phyloP scores from a whole-genome alignment of 768 basidiomycete genomes.

The Tylopilus plumbeoviolaceoides region DNA sequence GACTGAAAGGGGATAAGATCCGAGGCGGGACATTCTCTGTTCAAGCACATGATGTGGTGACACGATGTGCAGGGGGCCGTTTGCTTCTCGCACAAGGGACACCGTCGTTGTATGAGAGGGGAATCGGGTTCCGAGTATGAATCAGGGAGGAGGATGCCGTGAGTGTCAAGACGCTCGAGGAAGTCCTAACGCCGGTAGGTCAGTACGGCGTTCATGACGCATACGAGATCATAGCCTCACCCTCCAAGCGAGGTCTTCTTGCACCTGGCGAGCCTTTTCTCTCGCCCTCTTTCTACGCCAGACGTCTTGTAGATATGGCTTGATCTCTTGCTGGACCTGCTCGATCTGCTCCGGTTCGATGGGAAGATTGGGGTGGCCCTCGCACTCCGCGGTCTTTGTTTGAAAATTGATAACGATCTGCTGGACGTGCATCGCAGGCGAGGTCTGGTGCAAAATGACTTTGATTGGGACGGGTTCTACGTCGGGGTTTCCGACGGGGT shows the following conservation, averaged over 20 bases:
- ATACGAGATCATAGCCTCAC: not conserved
- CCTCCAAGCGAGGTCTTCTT: constrained; percentile 9
- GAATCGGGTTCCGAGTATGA: no score
- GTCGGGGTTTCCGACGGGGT: constrained; percentile 4
- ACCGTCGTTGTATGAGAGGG: no score
- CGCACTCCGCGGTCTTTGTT: constrained; percentile 10
- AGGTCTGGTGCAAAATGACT: constrained; percentile 14
- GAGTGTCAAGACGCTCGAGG: constrained; percentile 10
- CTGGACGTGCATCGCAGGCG: constrained; percentile 3
- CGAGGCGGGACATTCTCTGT: constrained; percentile 15
- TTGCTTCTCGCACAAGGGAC: no score
- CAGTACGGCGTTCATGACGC: not conserved
- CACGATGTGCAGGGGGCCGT: constrained; percentile 9
- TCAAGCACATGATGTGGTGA: constrained; percentile 14
- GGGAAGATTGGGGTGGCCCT: constrained; percentile 12
- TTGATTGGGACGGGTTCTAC: constrained; percentile 7
- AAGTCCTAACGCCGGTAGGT: constrained; percentile 10
- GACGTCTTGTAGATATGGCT: constrained; percentile 9
- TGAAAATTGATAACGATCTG: constrained; percentile 18
- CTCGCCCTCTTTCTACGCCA: constrained; percentile 7
- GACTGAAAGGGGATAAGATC: constrained; percentile 14
- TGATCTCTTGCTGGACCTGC: constrained; percentile 11
- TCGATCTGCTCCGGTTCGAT: constrained; percentile 20
- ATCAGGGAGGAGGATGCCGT: constrained; percentile 1
- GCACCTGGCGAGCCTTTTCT: constrained; percentile 1